Evolutionary conservation across 495 filamentous ascomycete genomes (phyloP).

Genomic region (Schizothecium vesticola): DNA sequence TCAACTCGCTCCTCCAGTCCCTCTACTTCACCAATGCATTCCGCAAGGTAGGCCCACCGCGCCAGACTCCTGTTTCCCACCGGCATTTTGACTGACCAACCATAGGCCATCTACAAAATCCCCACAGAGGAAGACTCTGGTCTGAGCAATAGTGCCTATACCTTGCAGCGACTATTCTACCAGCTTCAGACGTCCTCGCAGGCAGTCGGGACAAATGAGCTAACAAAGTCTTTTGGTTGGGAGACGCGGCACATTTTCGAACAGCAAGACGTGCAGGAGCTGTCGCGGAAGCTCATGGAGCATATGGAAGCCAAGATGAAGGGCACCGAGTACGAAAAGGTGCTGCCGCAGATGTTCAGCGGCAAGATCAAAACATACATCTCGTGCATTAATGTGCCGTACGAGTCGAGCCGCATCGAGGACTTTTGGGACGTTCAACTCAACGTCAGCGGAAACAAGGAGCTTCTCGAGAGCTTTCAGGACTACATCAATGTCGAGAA

Average conservation of each 20-base stretch:
- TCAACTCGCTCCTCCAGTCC: slow-evolving; percentile 95
- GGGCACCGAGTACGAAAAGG: slow-evolving; percentile 90
- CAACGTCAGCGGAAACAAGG: slow-evolving; percentile 91
- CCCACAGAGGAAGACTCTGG: slow-evolving; percentile 81
- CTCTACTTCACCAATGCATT: slow-evolving; percentile 97
- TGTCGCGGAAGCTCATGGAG: slow-evolving; percentile 95
- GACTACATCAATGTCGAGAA: slow-evolving; percentile 96
- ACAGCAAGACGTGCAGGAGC: slow-evolving; percentile 97
- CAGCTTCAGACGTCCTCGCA: slow-evolving; percentile 76
- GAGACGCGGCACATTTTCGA: slow-evolving; percentile 97
- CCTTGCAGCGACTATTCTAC: slow-evolving; percentile 90
- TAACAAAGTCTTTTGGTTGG: slow-evolving; percentile 96
- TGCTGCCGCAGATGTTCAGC: slow-evolving; percentile 82
- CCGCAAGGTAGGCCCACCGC: slow-evolving; percentile 62
- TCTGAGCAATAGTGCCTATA: slow-evolving; percentile 83
- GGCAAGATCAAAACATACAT: slow-evolving; percentile 98
- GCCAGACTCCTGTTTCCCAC: neutral
- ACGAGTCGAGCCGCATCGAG: slow-evolving; percentile 88
- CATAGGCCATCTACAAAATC: slow-evolving; percentile 91
- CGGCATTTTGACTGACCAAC: slow-evolving; percentile 6
- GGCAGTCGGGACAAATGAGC: slow-evolving; percentile 84
- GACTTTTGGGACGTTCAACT: slow-evolving; percentile 99
- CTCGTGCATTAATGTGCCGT: slow-evolving; percentile 96
- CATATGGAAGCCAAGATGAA: slow-evolving; percentile 96
- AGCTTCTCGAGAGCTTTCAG: slow-evolving; percentile 86